A percentile compares a stretch with the other conserved stretches of the same genome.
phyloP scores from a whole-genome alignment of 495 filamentous ascomycete species.

The Polyplosphaeria fusca region DNA sequence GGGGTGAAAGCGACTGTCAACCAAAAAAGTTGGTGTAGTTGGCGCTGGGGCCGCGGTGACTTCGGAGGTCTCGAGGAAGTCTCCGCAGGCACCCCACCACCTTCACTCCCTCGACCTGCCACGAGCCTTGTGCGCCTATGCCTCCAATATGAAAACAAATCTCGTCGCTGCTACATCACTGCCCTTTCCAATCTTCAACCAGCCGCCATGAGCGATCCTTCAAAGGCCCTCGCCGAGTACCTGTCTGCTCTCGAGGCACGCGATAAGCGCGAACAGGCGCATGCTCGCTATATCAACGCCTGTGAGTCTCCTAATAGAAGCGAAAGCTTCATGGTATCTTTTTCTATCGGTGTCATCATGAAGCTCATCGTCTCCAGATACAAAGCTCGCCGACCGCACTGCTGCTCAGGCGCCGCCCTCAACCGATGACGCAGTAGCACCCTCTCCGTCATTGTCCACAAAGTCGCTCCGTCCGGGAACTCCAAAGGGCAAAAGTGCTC shows the following conservation, averaged over 20 bases:
- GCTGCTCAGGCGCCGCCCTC: constrained; percentile 24
- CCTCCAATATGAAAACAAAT: not conserved
- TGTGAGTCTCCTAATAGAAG: constrained; percentile 34
- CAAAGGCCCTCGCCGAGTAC: constrained; percentile 41
- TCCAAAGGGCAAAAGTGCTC: constrained; percentile 10
- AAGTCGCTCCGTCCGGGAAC: constrained; percentile 17
- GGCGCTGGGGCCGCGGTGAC: no score
- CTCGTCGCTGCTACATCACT: no score
- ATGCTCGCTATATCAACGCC: constrained; percentile 38
- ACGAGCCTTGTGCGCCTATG: not conserved
- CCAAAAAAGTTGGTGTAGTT: no score
- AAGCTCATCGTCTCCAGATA: constrained; percentile 35
- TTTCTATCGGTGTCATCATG: no score
- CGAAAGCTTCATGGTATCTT: no score
- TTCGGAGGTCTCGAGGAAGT: no score
- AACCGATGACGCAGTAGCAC: not conserved
- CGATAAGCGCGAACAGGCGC: constrained; percentile 39
- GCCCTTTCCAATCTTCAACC: not conserved
- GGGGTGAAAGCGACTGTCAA: no score
- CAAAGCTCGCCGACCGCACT: constrained; percentile 44
- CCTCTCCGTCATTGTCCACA: constrained; percentile 9
- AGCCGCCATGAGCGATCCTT: constrained; percentile 41
- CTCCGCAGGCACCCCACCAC: not conserved
- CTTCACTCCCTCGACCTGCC: not conserved
- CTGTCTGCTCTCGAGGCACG: constrained; percentile 38